Evolutionary conservation across 2,329 filamentous ascomycete species (phyloP), one percentile per base, ranked within the genome.

Genomic region (Cercospora zeina): DNA sequence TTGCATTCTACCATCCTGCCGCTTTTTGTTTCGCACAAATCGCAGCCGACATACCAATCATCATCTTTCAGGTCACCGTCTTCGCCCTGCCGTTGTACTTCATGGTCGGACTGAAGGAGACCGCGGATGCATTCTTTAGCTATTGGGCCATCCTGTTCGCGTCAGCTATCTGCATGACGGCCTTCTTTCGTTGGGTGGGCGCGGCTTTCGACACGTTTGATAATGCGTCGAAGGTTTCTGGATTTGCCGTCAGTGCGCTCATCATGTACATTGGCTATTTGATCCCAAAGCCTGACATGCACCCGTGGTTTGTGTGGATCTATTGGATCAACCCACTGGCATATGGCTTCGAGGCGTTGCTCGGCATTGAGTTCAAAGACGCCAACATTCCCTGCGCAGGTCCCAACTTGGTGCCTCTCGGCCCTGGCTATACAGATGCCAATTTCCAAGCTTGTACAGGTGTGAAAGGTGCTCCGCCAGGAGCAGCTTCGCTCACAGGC

Each of bases 331-430:
- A 74, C 34, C 73, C 73, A 0, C 21, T 74, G 3, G 53, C 65
- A 0, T 76, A 75, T 58, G 72, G 63, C 11, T 75, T 73, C 49
- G 74, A 90, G 66, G 83, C 83, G 0, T 73, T 92, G 0, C 79
- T 91, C 70, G 79, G 86, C 0, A 91, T 91, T 68, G 82, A 84
- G 71, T 88, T 90, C 67, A 82, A 85, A 63, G 80, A 81, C 4
- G 81, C 79, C 1, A 68, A 79, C 0, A 88, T 87, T 53, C 74
- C 77, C 1, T 91, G 89, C 61, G 79, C 80, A 2, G 78, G 76
- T 64, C 81, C 83, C 27, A 69, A 72, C 49, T 62, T 74, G 7
- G 68, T 74, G 9, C 75, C 72, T 0, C 61, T 72, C 37, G 69
- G 70, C 7, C 69, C 72, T 2, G 68, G 70, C 21, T 87, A 85